phyloP scores from a whole-genome alignment of 805 yeast genomes.

The Diddensiella transvaalensis region DNA sequence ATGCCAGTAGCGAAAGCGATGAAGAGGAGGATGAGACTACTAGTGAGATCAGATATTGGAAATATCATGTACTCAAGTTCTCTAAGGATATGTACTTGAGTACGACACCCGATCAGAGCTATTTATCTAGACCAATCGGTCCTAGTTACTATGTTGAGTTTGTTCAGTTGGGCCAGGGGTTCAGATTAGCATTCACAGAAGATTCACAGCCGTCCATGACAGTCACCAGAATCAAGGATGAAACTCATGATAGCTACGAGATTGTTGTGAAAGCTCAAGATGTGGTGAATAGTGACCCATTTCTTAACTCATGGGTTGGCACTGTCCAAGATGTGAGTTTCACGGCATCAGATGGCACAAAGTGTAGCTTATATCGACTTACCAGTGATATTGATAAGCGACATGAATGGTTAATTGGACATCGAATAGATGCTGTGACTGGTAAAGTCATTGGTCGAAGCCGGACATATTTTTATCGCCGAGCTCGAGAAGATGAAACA shows the following conservation, averaged over 20 bases:
- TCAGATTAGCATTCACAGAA: slow-evolving; percentile 12
- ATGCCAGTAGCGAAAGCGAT: neutral
- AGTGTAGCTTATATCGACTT: neutral
- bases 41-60: slow-evolving; percentile 44
- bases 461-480: slow-evolving; percentile 5
- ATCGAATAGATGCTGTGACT: slow-evolving; percentile 6
- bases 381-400: neutral
- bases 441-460: slow-evolving; percentile 3
- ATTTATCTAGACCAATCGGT: slow-evolving; percentile 54
- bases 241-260: neutral
- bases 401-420: slow-evolving; percentile 13
- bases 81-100: slow-evolving; percentile 58
- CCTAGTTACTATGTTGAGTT: slow-evolving; percentile 54
- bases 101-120: slow-evolving; percentile 63
- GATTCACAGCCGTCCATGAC: slow-evolving; percentile 6
- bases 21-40: neutral
- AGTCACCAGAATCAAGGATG: slow-evolving; percentile 1
- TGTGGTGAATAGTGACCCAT: neutral
- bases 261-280: neutral
- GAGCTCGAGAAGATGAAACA: neutral
- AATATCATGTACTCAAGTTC: slow-evolving; percentile 56
- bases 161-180: slow-evolving; percentile 5
- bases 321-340: neutral
- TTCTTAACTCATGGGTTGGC: neutral
- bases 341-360: neutral